A percentile compares a stretch with the other conserved stretches of the same genome.
Conservation (phyloP, 2,329 filamentous ascomycete species). For the Ophiognomonia clavigignenti-juglandacearum region DNA sequence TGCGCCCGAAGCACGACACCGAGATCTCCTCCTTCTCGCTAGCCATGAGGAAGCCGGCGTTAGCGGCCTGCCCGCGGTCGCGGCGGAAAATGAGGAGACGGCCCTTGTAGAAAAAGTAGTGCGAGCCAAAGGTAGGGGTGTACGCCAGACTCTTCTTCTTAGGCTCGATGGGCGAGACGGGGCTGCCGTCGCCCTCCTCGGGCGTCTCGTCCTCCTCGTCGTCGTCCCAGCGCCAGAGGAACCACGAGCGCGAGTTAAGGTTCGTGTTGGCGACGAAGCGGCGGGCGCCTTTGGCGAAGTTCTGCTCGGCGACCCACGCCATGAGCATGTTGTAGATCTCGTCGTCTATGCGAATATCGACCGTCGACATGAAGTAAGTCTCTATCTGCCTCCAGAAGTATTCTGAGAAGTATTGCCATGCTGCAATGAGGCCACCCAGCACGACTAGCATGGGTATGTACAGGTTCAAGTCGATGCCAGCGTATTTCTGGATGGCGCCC, state of each 20-base stretch:
- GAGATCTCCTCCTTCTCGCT: slow-evolving; percentile 55
- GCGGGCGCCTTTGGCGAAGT: slow-evolving; percentile 54
- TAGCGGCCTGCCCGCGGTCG: slow-evolving; percentile 42
- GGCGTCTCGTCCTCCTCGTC: slow-evolving; percentile 39
- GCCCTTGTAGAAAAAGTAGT: slow-evolving; percentile 64
- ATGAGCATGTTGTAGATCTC: slow-evolving; percentile 71
- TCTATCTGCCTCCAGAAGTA: slow-evolving; percentile 45
- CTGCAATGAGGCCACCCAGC: slow-evolving; percentile 42
- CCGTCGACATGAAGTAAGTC: slow-evolving; percentile 57
- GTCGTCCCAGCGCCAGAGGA: slow-evolving; percentile 38
- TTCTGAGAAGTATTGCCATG: slow-evolving; percentile 47
- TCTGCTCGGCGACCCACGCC: slow-evolving; percentile 62
- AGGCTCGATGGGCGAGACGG: slow-evolving; percentile 4
- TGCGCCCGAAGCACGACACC: slow-evolving; percentile 57
- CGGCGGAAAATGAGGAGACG: slow-evolving; percentile 55
- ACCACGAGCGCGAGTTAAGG: slow-evolving; percentile 48
- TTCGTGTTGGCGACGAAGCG: slow-evolving; percentile 63
- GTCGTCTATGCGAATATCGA: slow-evolving; percentile 63
- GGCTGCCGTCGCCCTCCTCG: slow-evolving; percentile 22
- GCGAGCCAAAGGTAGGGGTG: slow-evolving; percentile 62
- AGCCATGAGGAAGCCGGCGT: slow-evolving; percentile 31
- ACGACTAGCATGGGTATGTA: slow-evolving; percentile 57
- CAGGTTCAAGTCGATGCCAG: slow-evolving; percentile 56
- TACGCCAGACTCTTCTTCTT: slow-evolving; percentile 50
- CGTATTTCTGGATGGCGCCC: slow-evolving; percentile 46